Evolutionary conservation across 2,329 filamentous ascomycete species (phyloP).

Genomic region (Lecanicillium sp.): DNA sequence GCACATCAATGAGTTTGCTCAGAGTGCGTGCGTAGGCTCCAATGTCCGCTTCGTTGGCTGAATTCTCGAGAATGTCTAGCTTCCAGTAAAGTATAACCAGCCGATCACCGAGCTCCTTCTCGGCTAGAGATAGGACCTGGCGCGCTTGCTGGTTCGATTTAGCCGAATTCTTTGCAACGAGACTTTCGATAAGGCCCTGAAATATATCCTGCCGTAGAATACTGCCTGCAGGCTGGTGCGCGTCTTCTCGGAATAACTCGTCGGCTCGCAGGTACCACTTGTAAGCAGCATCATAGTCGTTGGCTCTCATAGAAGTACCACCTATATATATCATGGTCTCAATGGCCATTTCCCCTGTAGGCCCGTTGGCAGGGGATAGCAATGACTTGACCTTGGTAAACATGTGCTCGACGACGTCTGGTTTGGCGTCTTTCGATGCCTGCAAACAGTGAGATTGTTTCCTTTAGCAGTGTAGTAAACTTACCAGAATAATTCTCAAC

Average conservation of each 20-base stretch:
- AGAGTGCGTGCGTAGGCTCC: constrained; percentile 40
- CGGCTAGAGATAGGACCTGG: constrained; percentile 52
- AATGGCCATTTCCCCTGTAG: background rate
- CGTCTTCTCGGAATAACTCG: too few relatives aligned
- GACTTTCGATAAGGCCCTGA: constrained; percentile 51
- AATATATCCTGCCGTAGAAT: constrained; percentile 61
- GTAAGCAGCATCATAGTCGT: too few relatives aligned
- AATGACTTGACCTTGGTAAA: too few relatives aligned
- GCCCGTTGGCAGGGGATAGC: too few relatives aligned
- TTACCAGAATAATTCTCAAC: too few relatives aligned
- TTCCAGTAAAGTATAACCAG: constrained; percentile 60
- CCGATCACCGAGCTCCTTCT: constrained; percentile 55
- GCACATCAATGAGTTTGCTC: constrained; percentile 34
- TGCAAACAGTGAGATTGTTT: too few relatives aligned
- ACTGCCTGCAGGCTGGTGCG: constrained; percentile 28
- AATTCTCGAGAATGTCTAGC: constrained; percentile 54
- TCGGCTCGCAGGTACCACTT: too few relatives aligned
- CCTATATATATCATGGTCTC: background rate
- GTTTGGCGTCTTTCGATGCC: too few relatives aligned
- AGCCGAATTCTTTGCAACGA: constrained; percentile 38
- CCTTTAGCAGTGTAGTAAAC: too few relatives aligned
- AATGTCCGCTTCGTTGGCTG: constrained; percentile 39
- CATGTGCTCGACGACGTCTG: too few relatives aligned
- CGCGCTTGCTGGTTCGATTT: constrained; percentile 44
- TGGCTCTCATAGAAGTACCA: background rate